A percentile compares a stretch with the other conserved stretches of the same genome.
Evolutionary conservation across 2,329 filamentous ascomycete species (phyloP).

Genomic region (Diplodia scrobiculata): DNA sequence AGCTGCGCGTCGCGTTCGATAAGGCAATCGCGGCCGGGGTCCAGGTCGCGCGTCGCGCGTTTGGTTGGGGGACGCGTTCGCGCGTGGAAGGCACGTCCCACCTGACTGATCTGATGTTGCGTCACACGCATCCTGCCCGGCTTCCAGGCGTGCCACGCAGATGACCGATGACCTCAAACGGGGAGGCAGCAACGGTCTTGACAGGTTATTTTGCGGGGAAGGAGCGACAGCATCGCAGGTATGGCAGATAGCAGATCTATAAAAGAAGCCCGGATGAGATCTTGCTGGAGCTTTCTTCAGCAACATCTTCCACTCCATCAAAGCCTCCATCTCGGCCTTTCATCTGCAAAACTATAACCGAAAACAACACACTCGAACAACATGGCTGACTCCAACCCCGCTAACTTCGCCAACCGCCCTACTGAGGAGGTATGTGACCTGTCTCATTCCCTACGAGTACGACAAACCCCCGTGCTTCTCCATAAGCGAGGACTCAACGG

Average conservation of each 20-base stretch:
- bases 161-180: not conserved
- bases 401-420: constrained; percentile 57
- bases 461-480: not conserved
- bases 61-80: constrained; percentile 4
- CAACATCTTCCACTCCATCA: not conserved
- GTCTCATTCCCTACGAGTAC: not conserved
- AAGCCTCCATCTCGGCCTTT: constrained; percentile 25
- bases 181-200: not conserved
- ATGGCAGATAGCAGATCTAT: not conserved
- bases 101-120: constrained; percentile 5
- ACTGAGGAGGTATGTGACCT: constrained; percentile 45
- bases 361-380: constrained; percentile 20
- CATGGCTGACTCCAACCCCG: constrained; percentile 51
- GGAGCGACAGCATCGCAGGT: not conserved
- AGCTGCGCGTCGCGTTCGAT: constrained; percentile 18
- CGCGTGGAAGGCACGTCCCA: constrained; percentile 8
- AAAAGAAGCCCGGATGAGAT: not conserved
- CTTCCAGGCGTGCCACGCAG: no score
- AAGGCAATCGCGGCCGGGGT: constrained; percentile 22
- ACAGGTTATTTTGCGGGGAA: not conserved
- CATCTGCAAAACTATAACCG: not conserved
- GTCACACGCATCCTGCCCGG: not conserved
- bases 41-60: constrained; percentile 5
- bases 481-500: not conserved
- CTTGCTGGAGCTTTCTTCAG: not conserved